Conservation (phyloP, 345 rosid species). For the Clarkia xantiana region DNA sequence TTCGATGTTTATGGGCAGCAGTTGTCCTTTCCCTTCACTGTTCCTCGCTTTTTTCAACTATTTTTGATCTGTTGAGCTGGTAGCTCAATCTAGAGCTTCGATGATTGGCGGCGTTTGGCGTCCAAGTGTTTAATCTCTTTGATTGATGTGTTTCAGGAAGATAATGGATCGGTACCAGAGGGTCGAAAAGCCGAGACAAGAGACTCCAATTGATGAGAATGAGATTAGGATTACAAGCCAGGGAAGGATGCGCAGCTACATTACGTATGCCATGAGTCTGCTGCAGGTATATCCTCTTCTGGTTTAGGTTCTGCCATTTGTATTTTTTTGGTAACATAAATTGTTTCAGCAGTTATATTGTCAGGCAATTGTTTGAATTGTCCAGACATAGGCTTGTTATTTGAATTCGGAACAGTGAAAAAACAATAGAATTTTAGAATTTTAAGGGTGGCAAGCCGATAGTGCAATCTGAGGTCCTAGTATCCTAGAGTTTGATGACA, state of each 20-base stretch:
- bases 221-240: constrained; percentile 19
- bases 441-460: no score
- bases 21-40: no score
- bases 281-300: constrained; percentile 6
- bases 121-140: background rate
- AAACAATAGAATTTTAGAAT: no score
- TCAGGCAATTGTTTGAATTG: no score
- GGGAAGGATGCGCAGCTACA: constrained; percentile 19
- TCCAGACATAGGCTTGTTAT: no score
- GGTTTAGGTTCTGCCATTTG: background rate
- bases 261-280: constrained; percentile 18
- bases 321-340: no score
- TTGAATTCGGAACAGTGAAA: no score
- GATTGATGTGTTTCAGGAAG: constrained; percentile 4
- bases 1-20: no score
- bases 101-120: background rate
- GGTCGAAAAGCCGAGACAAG: constrained; percentile 17
- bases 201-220: constrained; percentile 17
- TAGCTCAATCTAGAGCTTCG: background rate
- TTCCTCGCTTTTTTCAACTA: no score
- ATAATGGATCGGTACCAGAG: constrained; percentile 21
- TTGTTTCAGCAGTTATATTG: background rate
- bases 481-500: no score
- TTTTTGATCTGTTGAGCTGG: background rate
- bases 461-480: no score